Conservation (phyloP, 805 yeast species). For the Schwanniomyces polymorphus region DNA sequence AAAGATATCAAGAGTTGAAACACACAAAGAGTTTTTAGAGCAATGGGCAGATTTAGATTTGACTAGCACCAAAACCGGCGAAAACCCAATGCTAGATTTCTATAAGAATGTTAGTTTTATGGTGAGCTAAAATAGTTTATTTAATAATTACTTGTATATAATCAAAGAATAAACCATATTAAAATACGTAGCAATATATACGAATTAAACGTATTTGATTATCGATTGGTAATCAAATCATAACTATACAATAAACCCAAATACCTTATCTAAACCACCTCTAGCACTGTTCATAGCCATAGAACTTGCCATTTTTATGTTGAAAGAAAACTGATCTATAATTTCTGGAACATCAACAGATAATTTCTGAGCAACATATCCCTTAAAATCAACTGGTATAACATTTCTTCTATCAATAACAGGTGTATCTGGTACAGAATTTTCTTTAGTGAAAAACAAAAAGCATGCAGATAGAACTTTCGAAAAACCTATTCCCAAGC, state of each 20-base stretch:
- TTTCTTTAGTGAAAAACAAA: not conserved
- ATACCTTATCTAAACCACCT: constrained; percentile 25
- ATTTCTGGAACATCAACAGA: not conserved
- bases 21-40: constrained; percentile 64
- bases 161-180: not conserved
- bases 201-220: not conserved
- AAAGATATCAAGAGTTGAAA: constrained; percentile 49
- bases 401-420: not conserved
- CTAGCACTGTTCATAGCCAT: constrained; percentile 16
- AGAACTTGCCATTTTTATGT: constrained; percentile 10
- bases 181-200: not conserved
- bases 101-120: constrained; percentile 74
- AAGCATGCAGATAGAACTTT: constrained; percentile 19
- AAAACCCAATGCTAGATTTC: constrained; percentile 79
- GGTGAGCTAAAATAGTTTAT: constrained; percentile 31
- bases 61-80: constrained; percentile 74
- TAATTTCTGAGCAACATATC: not conserved
- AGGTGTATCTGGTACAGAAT: not conserved
- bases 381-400: not conserved
- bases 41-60: constrained; percentile 70
- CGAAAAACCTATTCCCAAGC: constrained; percentile 37
- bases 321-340: not conserved
- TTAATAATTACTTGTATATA: not conserved
- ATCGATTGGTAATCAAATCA: not conserved
- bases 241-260: constrained; percentile 7